Evolutionary conservation across 208 protist genomes (phyloP).

Genomic region (Phytomonas sp.): DNA sequence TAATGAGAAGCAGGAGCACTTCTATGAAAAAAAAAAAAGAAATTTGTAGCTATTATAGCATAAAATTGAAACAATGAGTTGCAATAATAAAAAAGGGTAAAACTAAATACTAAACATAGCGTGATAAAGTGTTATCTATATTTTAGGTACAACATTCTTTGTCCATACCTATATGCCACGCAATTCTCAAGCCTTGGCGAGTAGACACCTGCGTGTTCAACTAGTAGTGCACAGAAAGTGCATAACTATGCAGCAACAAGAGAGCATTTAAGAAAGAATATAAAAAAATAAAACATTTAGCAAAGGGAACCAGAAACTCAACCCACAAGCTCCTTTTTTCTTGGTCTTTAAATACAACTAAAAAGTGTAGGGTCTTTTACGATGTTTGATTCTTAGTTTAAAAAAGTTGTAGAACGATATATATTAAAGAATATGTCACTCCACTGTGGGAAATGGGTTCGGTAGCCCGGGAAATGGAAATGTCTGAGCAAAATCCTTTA

Average conservation of each 20-base stretch:
- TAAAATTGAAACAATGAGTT: neutral
- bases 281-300: too few relatives aligned
- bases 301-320: neutral
- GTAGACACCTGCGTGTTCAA: neutral
- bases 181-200: neutral
- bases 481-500: slow-evolving; percentile 58
- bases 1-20: neutral
- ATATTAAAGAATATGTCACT: neutral
- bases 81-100: neutral
- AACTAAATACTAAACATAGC: neutral
- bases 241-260: too few relatives aligned
- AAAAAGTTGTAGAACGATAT: neutral
- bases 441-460: slow-evolving; percentile 11
- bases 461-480: slow-evolving; percentile 87
- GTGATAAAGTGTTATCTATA: neutral
- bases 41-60: neutral
- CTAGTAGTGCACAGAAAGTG: neutral
- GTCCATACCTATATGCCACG: neutral
- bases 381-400: neutral
- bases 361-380: neutral
- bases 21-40: neutral
- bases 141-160: neutral
- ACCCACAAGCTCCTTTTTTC: neutral
- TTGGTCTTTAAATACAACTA: neutral
- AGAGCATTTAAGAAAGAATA: too few relatives aligned